Base-by-base conservation (phyloP, 2,329 filamentous ascomycete species). In the Neonectria hederae region DNA sequence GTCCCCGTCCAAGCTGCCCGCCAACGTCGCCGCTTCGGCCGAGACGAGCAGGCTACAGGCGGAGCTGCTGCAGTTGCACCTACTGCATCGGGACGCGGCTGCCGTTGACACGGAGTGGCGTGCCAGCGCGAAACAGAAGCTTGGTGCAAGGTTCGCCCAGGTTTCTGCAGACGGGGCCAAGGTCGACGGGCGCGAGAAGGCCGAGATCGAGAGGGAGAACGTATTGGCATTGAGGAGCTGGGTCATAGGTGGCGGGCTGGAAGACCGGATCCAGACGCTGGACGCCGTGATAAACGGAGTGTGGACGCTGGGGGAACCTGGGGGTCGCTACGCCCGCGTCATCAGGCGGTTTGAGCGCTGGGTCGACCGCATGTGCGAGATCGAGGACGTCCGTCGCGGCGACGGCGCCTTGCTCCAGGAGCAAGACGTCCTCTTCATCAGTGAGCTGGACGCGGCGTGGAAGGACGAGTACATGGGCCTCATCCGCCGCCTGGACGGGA, bases 21-120 rank as follows among this genome's bases (percentile, higher is more conserved):
- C 84, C 71, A 90, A 89, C 74, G 77, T 89, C 14, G 86, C 86
- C 57, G 79, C 85, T 28, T 86, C 86, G 1, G 86, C 85, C 55
- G 87, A 89, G 75, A 88, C 83, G 8, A 82, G 81, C 53, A 83
- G 82, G 40, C 79, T 90, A 7, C 90, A 92, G 75, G 85, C 88
- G 2, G 87, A 90, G 73, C 82, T 92, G 2, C 79, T 92, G 24
- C 89, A 91, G 71, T 80, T 92, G 8, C 87, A 90, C 53, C 78
- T 92, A 8, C 75, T 92, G 22, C 89, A 91, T 75, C 83, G 85
- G 66, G 83, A 84, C 57, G 83, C 86, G 4, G 76, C 76, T 2
- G 65, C 74, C 3, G 83, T 83, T 0, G 74, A 81, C 1, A 71
- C 74, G 4, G 78, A 83, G 58, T 92, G 89, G 87, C 83, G 83